These are phyloP conservation scores for Leccinum imitatum DNA, from an alignment of 768 basidiomycete species.

Conservation along the genomic window DNA sequence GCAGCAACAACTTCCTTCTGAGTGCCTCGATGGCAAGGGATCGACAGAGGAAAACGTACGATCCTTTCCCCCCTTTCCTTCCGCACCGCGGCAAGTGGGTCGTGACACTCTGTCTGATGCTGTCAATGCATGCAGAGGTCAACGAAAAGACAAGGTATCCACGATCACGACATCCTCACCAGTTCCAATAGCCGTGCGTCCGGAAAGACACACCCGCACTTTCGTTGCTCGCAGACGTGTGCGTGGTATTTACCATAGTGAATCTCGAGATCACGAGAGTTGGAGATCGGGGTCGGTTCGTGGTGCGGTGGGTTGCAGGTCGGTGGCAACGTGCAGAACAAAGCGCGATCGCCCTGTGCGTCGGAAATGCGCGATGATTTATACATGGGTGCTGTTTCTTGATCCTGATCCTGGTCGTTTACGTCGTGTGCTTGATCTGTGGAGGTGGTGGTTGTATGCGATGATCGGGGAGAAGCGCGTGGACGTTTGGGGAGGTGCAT, in stretches of 20 bases:
- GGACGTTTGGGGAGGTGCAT: slow-evolving; percentile 35
- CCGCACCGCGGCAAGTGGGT: slow-evolving; percentile 74
- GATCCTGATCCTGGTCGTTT: slow-evolving; percentile 12
- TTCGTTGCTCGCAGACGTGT: slow-evolving; percentile 69
- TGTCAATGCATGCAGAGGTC: slow-evolving; percentile 25
- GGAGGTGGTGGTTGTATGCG: slow-evolving; percentile 25
- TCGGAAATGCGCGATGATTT: slow-evolving; percentile 35
- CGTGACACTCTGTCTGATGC: slow-evolving; percentile 88
- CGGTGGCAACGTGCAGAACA: slow-evolving; percentile 77
- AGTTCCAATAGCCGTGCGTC: slow-evolving; percentile 75
- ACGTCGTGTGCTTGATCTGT: background rate
- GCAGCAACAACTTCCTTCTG: background rate
- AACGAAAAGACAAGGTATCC: background rate
- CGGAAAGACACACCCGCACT: slow-evolving; percentile 83
- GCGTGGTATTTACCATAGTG: slow-evolving; percentile 86
- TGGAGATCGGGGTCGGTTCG: slow-evolving; percentile 60
- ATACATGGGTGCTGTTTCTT: slow-evolving; percentile 28
- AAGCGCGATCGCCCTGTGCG: slow-evolving; percentile 32
- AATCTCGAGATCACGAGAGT: slow-evolving; percentile 68
- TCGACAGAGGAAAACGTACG: slow-evolving; percentile 40
- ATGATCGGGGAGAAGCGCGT: slow-evolving; percentile 29
- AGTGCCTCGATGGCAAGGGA: slow-evolving; percentile 3
- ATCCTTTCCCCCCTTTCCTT: slow-evolving; percentile 85
- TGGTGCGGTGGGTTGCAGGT: slow-evolving; percentile 65
- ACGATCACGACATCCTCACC: slow-evolving; percentile 46